Evolutionary conservation across 2,329 filamentous ascomycete genomes (phyloP).

Genomic region (Trichocomaceae sp.): DNA sequence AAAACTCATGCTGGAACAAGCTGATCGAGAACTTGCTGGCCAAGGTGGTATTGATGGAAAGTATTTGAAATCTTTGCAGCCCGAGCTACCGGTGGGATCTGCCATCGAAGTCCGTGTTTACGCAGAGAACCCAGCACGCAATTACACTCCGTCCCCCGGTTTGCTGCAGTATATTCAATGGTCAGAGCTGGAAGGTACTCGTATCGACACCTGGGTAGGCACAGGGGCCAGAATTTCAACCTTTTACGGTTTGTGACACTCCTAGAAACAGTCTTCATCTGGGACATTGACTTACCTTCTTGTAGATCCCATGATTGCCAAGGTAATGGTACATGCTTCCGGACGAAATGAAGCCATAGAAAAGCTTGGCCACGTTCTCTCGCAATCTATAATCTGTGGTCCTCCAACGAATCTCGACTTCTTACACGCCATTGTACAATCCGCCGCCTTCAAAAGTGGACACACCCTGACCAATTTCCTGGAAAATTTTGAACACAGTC

Average conservation of each 20-base stretch:
- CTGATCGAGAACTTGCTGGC: constrained; percentile 45
- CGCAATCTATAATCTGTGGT: constrained; percentile 44
- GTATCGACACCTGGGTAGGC: constrained; percentile 60
- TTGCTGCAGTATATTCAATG: constrained; percentile 52
- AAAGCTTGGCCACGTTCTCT: constrained; percentile 40
- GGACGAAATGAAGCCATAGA: constrained; percentile 39
- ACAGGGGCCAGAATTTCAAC: constrained; percentile 52
- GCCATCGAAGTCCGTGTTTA: constrained; percentile 52
- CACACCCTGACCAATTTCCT: constrained; percentile 54
- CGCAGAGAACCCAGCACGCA: constrained; percentile 53
- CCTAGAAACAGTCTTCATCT: background rate
- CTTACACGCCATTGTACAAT: constrained; percentile 44
- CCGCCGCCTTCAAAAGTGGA: constrained; percentile 43
- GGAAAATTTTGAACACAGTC: constrained; percentile 44
- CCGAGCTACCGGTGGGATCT: constrained; percentile 37
- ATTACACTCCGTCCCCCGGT: constrained; percentile 55
- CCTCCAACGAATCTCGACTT: constrained; percentile 55
- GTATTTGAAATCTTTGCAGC: constrained; percentile 39
- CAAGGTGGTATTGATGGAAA: constrained; percentile 37
- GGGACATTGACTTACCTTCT: background rate
- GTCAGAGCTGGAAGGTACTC: constrained; percentile 42
- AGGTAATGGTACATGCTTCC: constrained; percentile 50
- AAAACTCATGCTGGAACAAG: constrained; percentile 51
- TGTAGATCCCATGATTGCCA: constrained; percentile 49
- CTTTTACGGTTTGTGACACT: constrained; percentile 43